phyloP scores from a whole-genome alignment of 2,329 filamentous ascomycete species.

The Fusarium buxicola region DNA sequence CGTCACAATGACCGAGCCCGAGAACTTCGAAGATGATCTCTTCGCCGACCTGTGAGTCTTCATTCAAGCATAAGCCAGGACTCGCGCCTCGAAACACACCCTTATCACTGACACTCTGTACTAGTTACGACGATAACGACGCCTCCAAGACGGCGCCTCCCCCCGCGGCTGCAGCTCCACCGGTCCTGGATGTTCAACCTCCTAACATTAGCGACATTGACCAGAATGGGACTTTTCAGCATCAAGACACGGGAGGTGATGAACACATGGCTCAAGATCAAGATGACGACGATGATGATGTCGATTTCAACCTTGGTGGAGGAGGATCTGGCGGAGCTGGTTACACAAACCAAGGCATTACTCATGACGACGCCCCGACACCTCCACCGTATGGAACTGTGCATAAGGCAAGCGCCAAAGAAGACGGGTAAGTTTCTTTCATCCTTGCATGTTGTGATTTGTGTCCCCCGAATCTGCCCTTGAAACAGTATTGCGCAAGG shows the following conservation, averaged over 20 bases:
- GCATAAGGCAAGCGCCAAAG: slow-evolving; percentile 72
- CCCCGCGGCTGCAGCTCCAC: slow-evolving; percentile 43
- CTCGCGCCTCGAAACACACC: not conserved
- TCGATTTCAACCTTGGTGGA: slow-evolving; percentile 69
- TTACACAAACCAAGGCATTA: slow-evolving; percentile 42
- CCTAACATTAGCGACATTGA: slow-evolving; percentile 43
- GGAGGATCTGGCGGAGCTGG: slow-evolving; percentile 46
- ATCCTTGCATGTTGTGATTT: slow-evolving; percentile 43
- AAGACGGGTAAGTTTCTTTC: slow-evolving; percentile 57
- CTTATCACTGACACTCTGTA: slow-evolving; percentile 11
- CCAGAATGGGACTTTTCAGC: slow-evolving; percentile 34
- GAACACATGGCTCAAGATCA: slow-evolving; percentile 59
- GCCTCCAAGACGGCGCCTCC: slow-evolving; percentile 56
- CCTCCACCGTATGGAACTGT: slow-evolving; percentile 52
- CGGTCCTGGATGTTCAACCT: slow-evolving; percentile 44
- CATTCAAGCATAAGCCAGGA: not conserved
- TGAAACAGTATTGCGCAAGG: slow-evolving; percentile 19
- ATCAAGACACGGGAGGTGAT: slow-evolving; percentile 47
- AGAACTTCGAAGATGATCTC: slow-evolving; percentile 91
- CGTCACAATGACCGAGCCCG: slow-evolving; percentile 78
- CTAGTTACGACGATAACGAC: slow-evolving; percentile 75
- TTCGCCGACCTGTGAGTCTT: slow-evolving; percentile 88
- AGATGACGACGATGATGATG: slow-evolving; percentile 66
- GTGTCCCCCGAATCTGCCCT: slow-evolving; percentile 23
- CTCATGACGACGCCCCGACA: slow-evolving; percentile 49